A percentile compares a stretch with the other conserved stretches of the same genome.
Conservation (phyloP, 768 basidiomycete species). For the Tricholoma sp. region DNA sequence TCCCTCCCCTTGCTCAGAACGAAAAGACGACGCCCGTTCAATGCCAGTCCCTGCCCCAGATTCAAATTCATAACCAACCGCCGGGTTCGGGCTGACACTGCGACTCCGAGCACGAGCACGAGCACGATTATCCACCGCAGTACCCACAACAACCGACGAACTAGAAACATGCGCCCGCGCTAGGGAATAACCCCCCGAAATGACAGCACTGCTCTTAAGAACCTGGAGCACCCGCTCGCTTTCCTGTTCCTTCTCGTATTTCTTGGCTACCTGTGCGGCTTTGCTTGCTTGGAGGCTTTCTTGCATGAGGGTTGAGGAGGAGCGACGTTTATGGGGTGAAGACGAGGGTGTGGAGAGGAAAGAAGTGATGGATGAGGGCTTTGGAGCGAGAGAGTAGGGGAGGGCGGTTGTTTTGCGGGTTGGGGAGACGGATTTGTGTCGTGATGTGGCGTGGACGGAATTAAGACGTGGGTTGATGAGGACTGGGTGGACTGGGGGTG, state of each 20-base stretch:
- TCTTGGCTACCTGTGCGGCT: slow-evolving; percentile 63
- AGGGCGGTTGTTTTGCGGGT: background rate
- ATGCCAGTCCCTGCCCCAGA: background rate
- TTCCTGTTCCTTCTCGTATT: slow-evolving; percentile 63
- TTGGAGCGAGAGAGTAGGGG: background rate
- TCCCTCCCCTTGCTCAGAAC: background rate
- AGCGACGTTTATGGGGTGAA: no score
- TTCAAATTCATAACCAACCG: background rate
- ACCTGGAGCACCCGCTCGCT: slow-evolving; percentile 67
- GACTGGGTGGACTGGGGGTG: no score
- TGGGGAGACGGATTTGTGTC: background rate
- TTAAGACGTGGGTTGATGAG: slow-evolving; percentile 32
- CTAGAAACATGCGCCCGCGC: slow-evolving; percentile 23
- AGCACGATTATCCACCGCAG: slow-evolving; percentile 20
- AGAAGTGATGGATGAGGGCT: background rate
- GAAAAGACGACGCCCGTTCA: background rate
- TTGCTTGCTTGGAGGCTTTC: slow-evolving; percentile 73
- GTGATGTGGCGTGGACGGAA: slow-evolving; percentile 10
- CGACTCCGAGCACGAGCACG: background rate
- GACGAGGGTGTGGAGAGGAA: background rate
- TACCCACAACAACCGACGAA: slow-evolving; percentile 31
- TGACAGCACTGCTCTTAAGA: slow-evolving; percentile 53
- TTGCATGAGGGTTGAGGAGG: slow-evolving; percentile 60
- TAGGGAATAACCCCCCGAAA: slow-evolving; percentile 27
- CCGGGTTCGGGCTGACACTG: slow-evolving; percentile 7